Base-by-base conservation (phyloP, 208 protist genomes). In the Naegleria fowleri region DNA sequence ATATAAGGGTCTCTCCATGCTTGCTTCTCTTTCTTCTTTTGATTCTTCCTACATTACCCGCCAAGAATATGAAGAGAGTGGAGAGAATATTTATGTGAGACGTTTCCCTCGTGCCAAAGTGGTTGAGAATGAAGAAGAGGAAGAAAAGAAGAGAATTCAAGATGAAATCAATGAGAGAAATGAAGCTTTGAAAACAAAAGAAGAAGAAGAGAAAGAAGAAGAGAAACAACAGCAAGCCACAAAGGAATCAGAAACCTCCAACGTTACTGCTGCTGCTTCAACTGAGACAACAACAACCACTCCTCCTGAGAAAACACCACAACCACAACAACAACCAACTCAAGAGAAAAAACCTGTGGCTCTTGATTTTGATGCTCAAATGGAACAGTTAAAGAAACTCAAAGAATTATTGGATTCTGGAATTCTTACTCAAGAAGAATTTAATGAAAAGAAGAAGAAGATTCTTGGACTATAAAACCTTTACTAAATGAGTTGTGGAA, bases 401-500 rank as follows among this genome's bases (percentile, higher is more conserved):
- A 79, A 79, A 79, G 67, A 79, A 36, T 85, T 85, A 43, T 16
- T 43, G 36, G 38, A 85, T 29, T 39, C 36, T 13, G 79, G 79
- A 43, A 85, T 85, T 85, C n/a, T 85, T 6, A 85, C 79, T 5
- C 9, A 85, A 29, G 79, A 85, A 43, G 79, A 85, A 85, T 85
- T 85, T 25, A 13, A 40, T 16, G 15, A 39, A 43, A 85, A 85
- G 79, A 85, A 85, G 36, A 85, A 43, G 15, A 85, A 85, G 22
- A 43, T 85, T 43, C 38, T 85, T 39, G 79, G 79, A 43, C 36
- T 87, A 41, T 87, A 87, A 87, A 38, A 36, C 22, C n/a, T n/a
- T 76, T 25, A 29, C 4, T 25, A 76, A 38, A 6, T 29, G 15
- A 36, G 9, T 79, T 36, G 13, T 79, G 15, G 5, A 36, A 36